Evolutionary conservation across 2,329 filamentous ascomycete genomes (phyloP).

Genomic region (Tolypocladium inflatum): DNA sequence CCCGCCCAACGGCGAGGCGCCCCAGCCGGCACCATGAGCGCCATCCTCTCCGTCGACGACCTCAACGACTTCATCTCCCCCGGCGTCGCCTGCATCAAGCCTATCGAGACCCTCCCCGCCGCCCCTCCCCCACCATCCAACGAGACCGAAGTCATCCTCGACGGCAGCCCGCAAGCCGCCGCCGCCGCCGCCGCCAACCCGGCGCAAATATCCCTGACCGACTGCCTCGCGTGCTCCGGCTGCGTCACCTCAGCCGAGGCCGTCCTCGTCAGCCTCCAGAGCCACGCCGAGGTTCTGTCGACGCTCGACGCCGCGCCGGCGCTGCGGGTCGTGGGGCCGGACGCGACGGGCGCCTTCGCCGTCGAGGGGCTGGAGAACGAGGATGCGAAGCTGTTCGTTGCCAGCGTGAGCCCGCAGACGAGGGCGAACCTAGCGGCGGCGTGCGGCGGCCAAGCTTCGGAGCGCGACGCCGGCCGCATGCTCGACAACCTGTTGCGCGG

Average conservation of each 20-base stretch:
- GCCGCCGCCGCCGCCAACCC: constrained; percentile 53
- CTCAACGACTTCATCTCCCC: constrained; percentile 99
- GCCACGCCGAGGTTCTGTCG: constrained; percentile 80
- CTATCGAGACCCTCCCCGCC: constrained; percentile 79
- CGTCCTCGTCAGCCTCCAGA: constrained; percentile 90
- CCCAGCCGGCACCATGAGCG: constrained; percentile 60
- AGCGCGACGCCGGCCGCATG: constrained; percentile 69
- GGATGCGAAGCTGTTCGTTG: constrained; percentile 73
- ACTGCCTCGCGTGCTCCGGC: constrained; percentile 94
- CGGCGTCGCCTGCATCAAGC: constrained; percentile 96
- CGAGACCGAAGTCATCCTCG: constrained; percentile 83
- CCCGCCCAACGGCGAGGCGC: neutral
- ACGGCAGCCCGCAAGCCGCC: constrained; percentile 58
- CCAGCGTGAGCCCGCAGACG: constrained; percentile 85
- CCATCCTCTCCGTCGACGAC: constrained; percentile 92
- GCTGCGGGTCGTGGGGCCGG: constrained; percentile 27
- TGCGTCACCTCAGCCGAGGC: constrained; percentile 97
- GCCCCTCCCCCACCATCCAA: constrained; percentile 27
- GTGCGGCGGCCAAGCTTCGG: constrained; percentile 61
- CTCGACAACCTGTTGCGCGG: constrained; percentile 69
- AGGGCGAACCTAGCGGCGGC: constrained; percentile 83
- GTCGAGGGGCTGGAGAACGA: constrained; percentile 46
- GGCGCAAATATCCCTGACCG: constrained; percentile 89
- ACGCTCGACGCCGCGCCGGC: constrained; percentile 62
- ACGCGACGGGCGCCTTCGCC: constrained; percentile 20